These are phyloP conservation scores for Crithidia mellificae DNA, from an alignment of 208 protist species.

Conservation along the genomic window DNA sequence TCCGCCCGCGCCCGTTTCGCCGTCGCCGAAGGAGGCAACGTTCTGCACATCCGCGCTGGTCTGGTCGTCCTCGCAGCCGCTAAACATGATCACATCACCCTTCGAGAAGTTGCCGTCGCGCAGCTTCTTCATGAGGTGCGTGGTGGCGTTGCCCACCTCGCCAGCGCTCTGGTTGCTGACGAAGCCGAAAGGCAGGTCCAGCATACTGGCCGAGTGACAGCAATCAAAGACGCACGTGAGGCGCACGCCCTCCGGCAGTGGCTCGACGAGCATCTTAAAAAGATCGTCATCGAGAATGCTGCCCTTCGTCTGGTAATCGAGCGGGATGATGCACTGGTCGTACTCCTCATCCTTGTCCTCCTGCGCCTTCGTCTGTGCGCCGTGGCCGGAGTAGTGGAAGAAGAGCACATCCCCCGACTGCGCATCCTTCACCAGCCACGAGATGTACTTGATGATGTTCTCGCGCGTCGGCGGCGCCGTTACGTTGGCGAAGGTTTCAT, in stretches of 20 bases:
- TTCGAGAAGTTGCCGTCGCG: constrained; percentile 72
- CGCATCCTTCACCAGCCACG: constrained; percentile 75
- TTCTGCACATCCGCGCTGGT: constrained; percentile 76
- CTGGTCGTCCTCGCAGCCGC: constrained; percentile 82
- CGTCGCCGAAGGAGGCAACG: constrained; percentile 49
- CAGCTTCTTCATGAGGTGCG: constrained; percentile 54
- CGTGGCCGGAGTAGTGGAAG: constrained; percentile 91
- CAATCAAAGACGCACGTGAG: constrained; percentile 94
- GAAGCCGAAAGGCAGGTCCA: constrained; percentile 90
- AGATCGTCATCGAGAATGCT: constrained; percentile 92
- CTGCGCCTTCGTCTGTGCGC: constrained; percentile 56
- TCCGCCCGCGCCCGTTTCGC: constrained; percentile 20
- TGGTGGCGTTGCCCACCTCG: constrained; percentile 18
- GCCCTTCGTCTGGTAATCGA: constrained; percentile 71
- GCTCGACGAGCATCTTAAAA: constrained; percentile 74
- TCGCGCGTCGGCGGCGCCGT: constrained; percentile 71
- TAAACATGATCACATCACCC: constrained; percentile 89
- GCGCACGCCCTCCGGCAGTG: constrained; percentile 74
- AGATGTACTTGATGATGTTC: constrained; percentile 87
- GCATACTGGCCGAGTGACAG: constrained; percentile 90
- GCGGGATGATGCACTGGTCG: constrained; percentile 84
- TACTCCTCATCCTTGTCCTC: constrained; percentile 72
- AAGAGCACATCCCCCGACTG: constrained; percentile 89
- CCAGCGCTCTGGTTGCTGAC: constrained; percentile 25
- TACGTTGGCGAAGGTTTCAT: constrained; percentile 70